phyloP scores from a whole-genome alignment of 495 filamentous ascomycete genomes.

The Platismatia glauca region DNA sequence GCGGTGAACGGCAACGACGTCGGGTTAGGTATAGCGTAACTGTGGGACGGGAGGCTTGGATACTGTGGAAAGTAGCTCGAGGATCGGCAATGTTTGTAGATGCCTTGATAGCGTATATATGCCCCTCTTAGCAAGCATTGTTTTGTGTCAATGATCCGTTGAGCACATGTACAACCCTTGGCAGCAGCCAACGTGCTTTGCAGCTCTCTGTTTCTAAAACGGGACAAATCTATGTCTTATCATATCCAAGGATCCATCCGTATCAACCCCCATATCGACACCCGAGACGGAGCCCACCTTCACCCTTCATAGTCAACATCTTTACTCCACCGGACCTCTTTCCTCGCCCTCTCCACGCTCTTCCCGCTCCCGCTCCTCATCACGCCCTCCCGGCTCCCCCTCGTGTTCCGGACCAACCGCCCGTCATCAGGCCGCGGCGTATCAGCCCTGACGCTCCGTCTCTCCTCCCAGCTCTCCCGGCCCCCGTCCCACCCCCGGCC shows the following conservation, averaged over 20 bases:
- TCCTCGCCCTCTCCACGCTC: conserved; percentile 12
- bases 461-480: neutral
- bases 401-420: neutral
- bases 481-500: neutral
- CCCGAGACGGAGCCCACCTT: neutral
- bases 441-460: neutral
- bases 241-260: neutral
- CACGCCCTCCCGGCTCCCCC: neutral
- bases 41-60: conserved; percentile 6
- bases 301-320: conserved; percentile 18
- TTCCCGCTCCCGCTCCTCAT: conserved; percentile 12
- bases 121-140: neutral
- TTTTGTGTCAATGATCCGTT: neutral
- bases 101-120: neutral
- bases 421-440: conserved; percentile 12
- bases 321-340: conserved; percentile 14
- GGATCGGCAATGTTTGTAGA: neutral
- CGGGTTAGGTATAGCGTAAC: conserved; percentile 13
- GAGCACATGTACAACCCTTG: neutral
- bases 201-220: neutral
- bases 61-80: neutral
- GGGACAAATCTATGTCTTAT: neutral
- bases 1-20: conserved; percentile 11
- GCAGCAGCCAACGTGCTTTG: neutral
- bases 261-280: neutral